phyloP scores from a whole-genome alignment of 2,329 filamentous ascomycete species.

The Neopestalotiopsis sp. region DNA sequence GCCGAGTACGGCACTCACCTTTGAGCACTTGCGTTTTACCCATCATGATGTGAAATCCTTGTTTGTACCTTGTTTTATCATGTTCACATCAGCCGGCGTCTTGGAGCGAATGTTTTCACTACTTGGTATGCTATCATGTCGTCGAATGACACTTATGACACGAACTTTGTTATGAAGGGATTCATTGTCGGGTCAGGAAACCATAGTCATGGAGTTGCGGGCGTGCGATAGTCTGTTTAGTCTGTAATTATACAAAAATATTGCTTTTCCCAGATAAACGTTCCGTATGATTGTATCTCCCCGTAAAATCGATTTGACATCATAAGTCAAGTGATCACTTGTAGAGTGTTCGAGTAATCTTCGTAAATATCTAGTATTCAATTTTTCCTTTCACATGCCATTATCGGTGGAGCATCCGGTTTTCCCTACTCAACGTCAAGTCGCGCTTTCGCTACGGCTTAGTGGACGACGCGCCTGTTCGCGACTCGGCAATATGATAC shows the following conservation, averaged over 20 bases:
- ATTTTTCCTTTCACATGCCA: too few species aligned
- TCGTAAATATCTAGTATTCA: too few species aligned
- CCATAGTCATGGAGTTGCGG: not conserved
- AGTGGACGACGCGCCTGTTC: too few species aligned
- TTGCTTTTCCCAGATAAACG: too few species aligned
- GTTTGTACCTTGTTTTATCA: not conserved
- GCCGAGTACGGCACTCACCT: slow-evolving; percentile 13
- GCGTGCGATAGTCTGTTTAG: not conserved
- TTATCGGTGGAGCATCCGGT: too few species aligned
- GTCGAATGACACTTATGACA: not conserved
- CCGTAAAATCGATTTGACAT: too few species aligned
- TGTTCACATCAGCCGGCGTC: slow-evolving; percentile 1
- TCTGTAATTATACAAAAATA: not conserved
- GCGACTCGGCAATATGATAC: too few species aligned
- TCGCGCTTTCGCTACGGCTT: too few species aligned
- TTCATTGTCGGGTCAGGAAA: not conserved
- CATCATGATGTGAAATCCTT: not conserved
- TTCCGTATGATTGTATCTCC: too few species aligned
- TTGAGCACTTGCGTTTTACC: not conserved
- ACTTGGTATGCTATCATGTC: not conserved
- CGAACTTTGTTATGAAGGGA: not conserved
- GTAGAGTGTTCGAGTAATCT: too few species aligned
- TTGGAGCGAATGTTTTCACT: not conserved
- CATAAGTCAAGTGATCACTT: too few species aligned
- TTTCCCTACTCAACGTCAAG: too few species aligned